A percentile compares a stretch with the other conserved stretches of the same genome.
Evolutionary conservation across 2,329 filamentous ascomycete species (phyloP).

Genomic region (Trichoderma oligosporum): DNA sequence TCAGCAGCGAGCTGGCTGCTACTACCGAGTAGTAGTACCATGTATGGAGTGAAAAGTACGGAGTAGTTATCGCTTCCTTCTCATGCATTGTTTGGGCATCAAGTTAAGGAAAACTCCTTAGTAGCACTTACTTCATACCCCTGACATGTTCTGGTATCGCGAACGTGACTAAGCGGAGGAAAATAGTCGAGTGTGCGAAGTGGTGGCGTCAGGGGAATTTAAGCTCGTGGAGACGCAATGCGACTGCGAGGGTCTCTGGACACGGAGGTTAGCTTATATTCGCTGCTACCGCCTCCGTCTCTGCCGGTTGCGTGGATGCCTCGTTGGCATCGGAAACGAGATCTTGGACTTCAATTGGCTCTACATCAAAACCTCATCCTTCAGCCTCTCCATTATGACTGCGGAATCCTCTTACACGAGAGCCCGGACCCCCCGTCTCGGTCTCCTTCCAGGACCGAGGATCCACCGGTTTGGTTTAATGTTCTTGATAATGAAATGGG

Average conservation of each 20-base stretch:
- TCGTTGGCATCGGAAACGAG: background rate
- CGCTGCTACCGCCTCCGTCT: background rate
- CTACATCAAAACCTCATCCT: background rate
- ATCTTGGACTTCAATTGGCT: constrained; percentile 4
- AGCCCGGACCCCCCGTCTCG: constrained; percentile 11
- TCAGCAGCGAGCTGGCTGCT: no score
- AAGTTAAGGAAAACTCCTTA: no score
- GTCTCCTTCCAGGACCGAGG: constrained; percentile 11
- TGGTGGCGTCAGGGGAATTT: constrained; percentile 13
- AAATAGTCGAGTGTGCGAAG: background rate
- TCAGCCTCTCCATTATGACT: constrained; percentile 3
- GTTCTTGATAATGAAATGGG: background rate
- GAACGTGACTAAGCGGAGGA: constrained; percentile 12
- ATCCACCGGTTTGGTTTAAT: constrained; percentile 7
- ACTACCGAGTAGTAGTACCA: no score
- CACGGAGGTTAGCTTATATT: background rate
- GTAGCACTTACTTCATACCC: background rate
- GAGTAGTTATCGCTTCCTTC: no score
- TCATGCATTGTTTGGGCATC: no score
- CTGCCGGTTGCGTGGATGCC: background rate
- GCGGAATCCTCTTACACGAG: background rate
- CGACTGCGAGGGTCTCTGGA: constrained; percentile 2
- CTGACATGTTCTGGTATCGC: background rate
- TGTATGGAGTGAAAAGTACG: no score
- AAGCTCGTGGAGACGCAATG: constrained; percentile 13